phyloP scores from a whole-genome alignment of 768 basidiomycete genomes.

The Hygrocybe punicea region DNA sequence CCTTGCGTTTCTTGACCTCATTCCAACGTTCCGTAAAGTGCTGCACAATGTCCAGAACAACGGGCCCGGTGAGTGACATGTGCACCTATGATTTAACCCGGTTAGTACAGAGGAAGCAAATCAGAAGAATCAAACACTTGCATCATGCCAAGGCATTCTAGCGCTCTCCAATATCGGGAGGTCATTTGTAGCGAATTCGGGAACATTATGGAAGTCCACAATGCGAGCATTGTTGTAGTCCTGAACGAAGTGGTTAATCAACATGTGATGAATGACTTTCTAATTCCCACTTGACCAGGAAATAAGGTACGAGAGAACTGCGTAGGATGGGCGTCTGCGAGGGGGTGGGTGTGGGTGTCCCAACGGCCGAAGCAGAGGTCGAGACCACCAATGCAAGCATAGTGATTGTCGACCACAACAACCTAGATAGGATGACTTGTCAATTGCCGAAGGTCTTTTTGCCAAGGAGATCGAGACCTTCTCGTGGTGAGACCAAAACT shows the following conservation, averaged over 20 bases:
- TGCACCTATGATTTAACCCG: slow-evolving; percentile 51
- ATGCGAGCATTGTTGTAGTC: slow-evolving; percentile 83
- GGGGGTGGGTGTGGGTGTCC: slow-evolving; percentile 88
- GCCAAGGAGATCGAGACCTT: slow-evolving; percentile 46
- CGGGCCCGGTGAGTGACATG: slow-evolving; percentile 77
- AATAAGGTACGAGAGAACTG: slow-evolving; percentile 79
- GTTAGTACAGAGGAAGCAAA: slow-evolving; percentile 9
- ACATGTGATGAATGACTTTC: slow-evolving; percentile 69
- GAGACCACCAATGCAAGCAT: slow-evolving; percentile 86
- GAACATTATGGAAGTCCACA: slow-evolving; percentile 81
- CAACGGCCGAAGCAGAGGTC: slow-evolving; percentile 97
- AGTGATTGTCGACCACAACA: slow-evolving; percentile 83
- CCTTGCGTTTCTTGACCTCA: slow-evolving; percentile 80
- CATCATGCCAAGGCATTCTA: slow-evolving; percentile 97
- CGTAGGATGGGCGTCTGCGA: slow-evolving; percentile 90
- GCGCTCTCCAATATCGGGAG: slow-evolving; percentile 64
- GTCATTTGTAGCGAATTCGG: slow-evolving; percentile 67
- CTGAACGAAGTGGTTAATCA: neutral
- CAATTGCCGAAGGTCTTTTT: slow-evolving; percentile 14
- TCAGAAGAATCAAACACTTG: slow-evolving; percentile 31
- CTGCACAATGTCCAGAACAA: slow-evolving; percentile 86
- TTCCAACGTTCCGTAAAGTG: slow-evolving; percentile 95
- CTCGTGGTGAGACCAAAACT: slow-evolving; percentile 93
- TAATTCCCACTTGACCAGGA: slow-evolving; percentile 68
- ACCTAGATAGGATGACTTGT: slow-evolving; percentile 34